These are phyloP conservation scores for Hymenoscyphus occultus DNA, from an alignment of 2,329 filamentous ascomycete genomes.

Conservation along the genomic window DNA sequence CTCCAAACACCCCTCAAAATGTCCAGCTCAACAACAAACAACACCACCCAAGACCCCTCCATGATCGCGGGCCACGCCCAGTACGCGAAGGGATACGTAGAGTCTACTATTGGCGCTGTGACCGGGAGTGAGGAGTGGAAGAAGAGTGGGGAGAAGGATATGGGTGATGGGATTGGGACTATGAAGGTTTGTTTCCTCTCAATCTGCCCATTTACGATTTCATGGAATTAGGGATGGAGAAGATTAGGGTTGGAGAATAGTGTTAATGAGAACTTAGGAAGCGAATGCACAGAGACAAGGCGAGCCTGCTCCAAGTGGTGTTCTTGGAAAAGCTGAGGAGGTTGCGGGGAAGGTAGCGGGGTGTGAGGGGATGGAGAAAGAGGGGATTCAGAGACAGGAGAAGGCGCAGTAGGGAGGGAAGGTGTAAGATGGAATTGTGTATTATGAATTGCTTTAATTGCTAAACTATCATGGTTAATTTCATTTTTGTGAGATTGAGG, in stretches of 20 bases:
- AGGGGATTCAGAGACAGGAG: constrained; percentile 51
- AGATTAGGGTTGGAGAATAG: too few relatives aligned
- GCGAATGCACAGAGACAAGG: constrained; percentile 14
- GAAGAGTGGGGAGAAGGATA: constrained; percentile 60
- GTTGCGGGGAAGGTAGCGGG: constrained; percentile 60
- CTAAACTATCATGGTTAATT: background rate
- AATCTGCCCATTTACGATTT: too few relatives aligned
- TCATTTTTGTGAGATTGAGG: background rate
- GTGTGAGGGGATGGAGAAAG: constrained; percentile 67
- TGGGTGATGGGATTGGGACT: constrained; percentile 56
- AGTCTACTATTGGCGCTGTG: constrained; percentile 52
- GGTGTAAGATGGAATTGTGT: background rate
- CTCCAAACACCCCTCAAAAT: background rate
- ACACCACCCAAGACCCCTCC: constrained; percentile 43
- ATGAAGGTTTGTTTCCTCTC: constrained; percentile 42
- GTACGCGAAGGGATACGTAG: constrained; percentile 66
- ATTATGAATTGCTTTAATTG: constrained; percentile 1
- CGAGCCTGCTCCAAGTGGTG: constrained; percentile 23
- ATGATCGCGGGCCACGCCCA: constrained; percentile 63
- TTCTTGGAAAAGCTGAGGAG: constrained; percentile 59
- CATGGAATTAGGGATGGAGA: background rate
- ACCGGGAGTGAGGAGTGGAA: constrained; percentile 64
- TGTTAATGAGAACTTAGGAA: constrained; percentile 7
- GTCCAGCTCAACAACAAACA: background rate
- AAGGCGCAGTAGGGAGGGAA: constrained; percentile 15